These are phyloP conservation scores for Coemansia sp. DNA, from an alignment of 192 early-diverging fungal genomes.

Conservation along the genomic window DNA sequence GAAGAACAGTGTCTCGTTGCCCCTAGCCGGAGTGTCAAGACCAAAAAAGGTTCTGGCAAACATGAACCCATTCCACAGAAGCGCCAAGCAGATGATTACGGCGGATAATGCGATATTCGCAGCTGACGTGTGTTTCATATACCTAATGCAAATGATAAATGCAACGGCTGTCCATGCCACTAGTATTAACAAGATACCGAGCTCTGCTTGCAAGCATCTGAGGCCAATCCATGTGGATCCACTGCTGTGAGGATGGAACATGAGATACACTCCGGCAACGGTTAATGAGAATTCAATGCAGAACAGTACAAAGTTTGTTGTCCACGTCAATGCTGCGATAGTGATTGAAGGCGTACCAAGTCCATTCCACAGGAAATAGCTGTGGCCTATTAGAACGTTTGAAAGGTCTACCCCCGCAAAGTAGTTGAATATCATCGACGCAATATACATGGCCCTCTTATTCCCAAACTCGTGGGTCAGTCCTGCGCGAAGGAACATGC, in stretches of 20 bases:
- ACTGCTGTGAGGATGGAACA: conserved; percentile 1
- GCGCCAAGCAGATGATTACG: conserved; percentile 1
- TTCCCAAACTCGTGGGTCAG: conserved; percentile 16
- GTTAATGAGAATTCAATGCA: conserved; percentile 2
- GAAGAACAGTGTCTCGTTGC: conserved; percentile 22
- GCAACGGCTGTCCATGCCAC: not conserved
- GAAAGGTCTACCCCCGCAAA: too few relatives aligned
- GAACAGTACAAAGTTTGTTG: not conserved
- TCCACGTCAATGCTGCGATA: not conserved
- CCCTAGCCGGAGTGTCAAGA: conserved; percentile 9
- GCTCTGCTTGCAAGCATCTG: conserved; percentile 14
- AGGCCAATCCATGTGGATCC: not conserved
- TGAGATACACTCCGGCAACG: not conserved
- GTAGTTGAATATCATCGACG: conserved; percentile 36
- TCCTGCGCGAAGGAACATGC: conserved; percentile 30
- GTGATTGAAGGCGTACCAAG: not conserved
- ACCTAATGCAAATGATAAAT: not conserved
- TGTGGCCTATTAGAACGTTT: conserved; percentile 2
- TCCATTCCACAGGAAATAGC: not conserved
- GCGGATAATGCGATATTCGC: not conserved
- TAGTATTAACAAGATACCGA: not conserved
- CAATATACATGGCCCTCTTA: conserved; percentile 27
- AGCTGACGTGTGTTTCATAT: not conserved
- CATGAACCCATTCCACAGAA: conserved; percentile 36
- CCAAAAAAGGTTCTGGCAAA: conserved; percentile 25